Base-by-base conservation (phyloP, 306 rosid species). In the Lithocarpus polystachyus region DNA sequence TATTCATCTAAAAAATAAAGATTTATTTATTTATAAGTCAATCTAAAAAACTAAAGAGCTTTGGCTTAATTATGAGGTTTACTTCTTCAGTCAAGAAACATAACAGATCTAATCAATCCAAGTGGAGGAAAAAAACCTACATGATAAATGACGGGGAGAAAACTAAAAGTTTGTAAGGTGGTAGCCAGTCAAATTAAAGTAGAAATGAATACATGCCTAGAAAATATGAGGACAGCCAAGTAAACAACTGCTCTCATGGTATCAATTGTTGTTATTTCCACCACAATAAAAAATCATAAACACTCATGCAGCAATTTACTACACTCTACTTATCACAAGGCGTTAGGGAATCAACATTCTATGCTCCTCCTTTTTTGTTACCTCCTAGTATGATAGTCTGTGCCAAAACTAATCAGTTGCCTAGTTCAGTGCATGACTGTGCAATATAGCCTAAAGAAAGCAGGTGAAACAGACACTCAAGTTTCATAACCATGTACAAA, bases 81-180 rank as follows among this genome's bases (percentile, higher is more conserved):
- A 65, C 45, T 74, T 69, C 75, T 59, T 45, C 70, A 72, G 64
- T 5, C 43, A 51, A 77, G 75, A 56, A 65, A 52, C 5, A 19
- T 33, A 65, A 65, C 14, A 37, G 17, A 79, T 22, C 37, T 24
- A 76, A 18, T 68, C 77, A 77, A 53, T 48, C 40, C 8, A 33
- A 52, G 3, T 17, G 0, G 52, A 53, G 79, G 31, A 78, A 82
- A 37, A 52, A 73, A 31, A 10, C 59, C 76, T 56, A 55, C 28
- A 61, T 65, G 45, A 65, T 17, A 40, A 65, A 52, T 19, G 13
- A 20, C 31, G 15, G 60, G 61, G 74, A 64, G 75, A 80, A 71
- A 69, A 18, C 33, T 17, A 55, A 72, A 72, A 56, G 65, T 77
- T 51, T 20, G 26, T 17, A 77, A 71, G 73, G 67, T 53, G 60